These are phyloP conservation scores for Pisolithus sp. DNA, from an alignment of 768 basidiomycete species.

Conservation along the genomic window DNA sequence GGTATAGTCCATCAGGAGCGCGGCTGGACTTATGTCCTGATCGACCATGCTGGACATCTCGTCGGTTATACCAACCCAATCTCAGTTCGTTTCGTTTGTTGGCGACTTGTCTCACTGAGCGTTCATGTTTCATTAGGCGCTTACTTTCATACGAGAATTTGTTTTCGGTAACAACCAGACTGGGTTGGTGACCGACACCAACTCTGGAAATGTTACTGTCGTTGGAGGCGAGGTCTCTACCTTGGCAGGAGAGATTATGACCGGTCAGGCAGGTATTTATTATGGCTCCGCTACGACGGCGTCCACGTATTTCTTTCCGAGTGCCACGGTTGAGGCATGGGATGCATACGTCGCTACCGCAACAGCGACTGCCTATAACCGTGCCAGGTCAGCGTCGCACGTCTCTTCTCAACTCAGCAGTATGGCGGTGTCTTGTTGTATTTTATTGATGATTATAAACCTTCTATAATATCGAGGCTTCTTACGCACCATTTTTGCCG, in stretches of 20 bases:
- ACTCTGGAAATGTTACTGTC: conserved; percentile 24
- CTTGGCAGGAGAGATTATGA: conserved; percentile 41
- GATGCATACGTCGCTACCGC: conserved; percentile 39
- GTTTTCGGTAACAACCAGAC: conserved; percentile 56
- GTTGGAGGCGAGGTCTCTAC: conserved; percentile 46
- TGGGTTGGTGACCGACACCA: conserved; percentile 42
- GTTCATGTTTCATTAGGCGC: conserved; percentile 35
- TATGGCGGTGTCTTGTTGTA: too few relatives aligned
- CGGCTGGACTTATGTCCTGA: conserved; percentile 42
- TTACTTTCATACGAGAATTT: conserved; percentile 59
- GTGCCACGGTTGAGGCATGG: conserved; percentile 54
- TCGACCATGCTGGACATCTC: conserved; percentile 35
- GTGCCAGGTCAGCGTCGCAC: too few relatives aligned
- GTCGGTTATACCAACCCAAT: conserved; percentile 31
- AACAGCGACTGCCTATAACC: conserved; percentile 28
- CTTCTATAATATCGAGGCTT: too few relatives aligned
- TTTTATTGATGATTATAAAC: too few relatives aligned
- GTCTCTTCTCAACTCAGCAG: too few relatives aligned
- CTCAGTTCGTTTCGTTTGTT: conserved; percentile 35
- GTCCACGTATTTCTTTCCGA: conserved; percentile 50
- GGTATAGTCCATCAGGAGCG: conserved; percentile 75
- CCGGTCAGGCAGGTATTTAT: conserved; percentile 50
- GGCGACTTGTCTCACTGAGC: neutral
- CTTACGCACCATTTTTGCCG: too few relatives aligned
- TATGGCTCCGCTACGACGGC: conserved; percentile 44